Evolutionary conservation across 2,329 filamentous ascomycete genomes (phyloP).

Genomic region (Myriangium duriaei): DNA sequence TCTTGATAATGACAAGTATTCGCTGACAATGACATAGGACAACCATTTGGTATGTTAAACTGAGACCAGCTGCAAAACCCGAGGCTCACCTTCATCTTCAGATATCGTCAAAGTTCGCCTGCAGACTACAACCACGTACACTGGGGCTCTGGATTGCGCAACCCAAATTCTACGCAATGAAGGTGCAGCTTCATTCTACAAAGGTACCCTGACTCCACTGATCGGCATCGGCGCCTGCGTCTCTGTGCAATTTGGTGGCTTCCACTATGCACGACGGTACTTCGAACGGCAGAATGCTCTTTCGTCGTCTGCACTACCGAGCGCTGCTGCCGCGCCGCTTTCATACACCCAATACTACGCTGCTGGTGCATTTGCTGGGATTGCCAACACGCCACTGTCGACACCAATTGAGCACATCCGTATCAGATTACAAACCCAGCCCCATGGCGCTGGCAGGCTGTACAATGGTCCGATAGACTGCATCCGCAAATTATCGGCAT

Average conservation of each 20-base stretch:
- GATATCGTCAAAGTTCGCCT: conserved; percentile 97
- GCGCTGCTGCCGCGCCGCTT: conserved; percentile 37
- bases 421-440: conserved; percentile 91
- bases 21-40: conserved; percentile 32
- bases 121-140: conserved; percentile 76
- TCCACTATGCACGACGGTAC: conserved; percentile 79
- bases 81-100: conserved; percentile 17
- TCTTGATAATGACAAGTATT: neutral
- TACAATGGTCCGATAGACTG: conserved; percentile 84
- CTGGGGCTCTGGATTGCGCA: conserved; percentile 67
- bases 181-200: conserved; percentile 89
- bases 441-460: conserved; percentile 65
- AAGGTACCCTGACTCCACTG: conserved; percentile 87
- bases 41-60: conserved; percentile 47
- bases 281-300: conserved; percentile 63
- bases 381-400: conserved; percentile 80
- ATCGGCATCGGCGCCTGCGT: conserved; percentile 93
- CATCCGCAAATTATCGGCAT: conserved; percentile 64
- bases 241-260: conserved; percentile 96
- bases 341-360: conserved; percentile 79
- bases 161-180: conserved; percentile 76
- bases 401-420: conserved; percentile 93
- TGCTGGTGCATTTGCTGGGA: conserved; percentile 80
- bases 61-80: no score
- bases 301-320: conserved; percentile 23